Evolutionary conservation across 768 basidiomycete species (phyloP).

Genomic region (Mycena pura): DNA sequence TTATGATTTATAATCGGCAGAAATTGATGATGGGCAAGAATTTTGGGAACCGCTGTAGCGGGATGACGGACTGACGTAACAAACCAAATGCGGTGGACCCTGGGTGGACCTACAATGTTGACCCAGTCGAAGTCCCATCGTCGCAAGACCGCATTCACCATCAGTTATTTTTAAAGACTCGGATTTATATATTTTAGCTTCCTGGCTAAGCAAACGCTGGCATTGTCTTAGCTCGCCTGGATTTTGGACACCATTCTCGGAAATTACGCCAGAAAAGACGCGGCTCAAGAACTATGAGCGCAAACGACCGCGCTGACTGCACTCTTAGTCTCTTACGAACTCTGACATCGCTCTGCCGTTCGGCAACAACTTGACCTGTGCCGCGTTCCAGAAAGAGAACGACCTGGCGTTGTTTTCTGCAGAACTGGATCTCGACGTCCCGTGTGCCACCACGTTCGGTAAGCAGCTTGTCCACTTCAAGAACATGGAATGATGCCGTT

Average conservation of each 20-base stretch:
- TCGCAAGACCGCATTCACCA: too few species aligned
- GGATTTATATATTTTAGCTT: too few species aligned
- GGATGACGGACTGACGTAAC: too few species aligned
- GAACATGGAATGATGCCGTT: background rate
- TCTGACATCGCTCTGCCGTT: slow-evolving; percentile 7
- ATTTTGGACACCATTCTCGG: slow-evolving; percentile 25
- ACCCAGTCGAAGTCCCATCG: too few species aligned
- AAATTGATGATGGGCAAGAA: too few species aligned
- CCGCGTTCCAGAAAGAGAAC: slow-evolving; percentile 3
- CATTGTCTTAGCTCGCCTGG: too few species aligned
- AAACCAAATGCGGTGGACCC: too few species aligned
- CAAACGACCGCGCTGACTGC: slow-evolving; percentile 17
- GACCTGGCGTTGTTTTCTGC: slow-evolving; percentile 2
- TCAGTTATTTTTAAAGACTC: too few species aligned
- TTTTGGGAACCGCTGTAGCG: too few species aligned
- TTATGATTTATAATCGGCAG: too few species aligned
- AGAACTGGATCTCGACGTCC: slow-evolving; percentile 7
- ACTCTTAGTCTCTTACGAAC: slow-evolving; percentile 20
- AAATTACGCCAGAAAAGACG: slow-evolving; percentile 11
- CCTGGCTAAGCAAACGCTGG: too few species aligned
- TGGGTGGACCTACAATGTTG: too few species aligned
- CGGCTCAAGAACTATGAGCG: slow-evolving; percentile 19
- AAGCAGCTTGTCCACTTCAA: background rate
- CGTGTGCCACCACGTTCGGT: slow-evolving; percentile 22
- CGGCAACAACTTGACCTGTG: slow-evolving; percentile 20